Base-by-base conservation (phyloP, 2,329 filamentous ascomycete species). In the Orbilia oligospora region DNA sequence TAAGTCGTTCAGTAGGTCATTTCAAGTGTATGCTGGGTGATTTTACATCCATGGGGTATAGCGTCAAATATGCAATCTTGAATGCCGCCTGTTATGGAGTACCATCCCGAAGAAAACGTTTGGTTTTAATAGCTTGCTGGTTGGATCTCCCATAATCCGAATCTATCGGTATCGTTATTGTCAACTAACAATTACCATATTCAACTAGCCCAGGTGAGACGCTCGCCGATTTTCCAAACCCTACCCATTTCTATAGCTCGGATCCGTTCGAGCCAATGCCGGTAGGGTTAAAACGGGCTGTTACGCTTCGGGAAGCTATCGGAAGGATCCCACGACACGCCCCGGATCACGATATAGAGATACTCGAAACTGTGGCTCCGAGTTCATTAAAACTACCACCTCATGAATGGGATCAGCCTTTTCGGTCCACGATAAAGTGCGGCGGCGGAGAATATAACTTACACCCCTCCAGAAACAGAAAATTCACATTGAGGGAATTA, bases 11-110 rank as follows among this genome's bases (percentile, higher is more conserved):
- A 6, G 73, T 71, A 14, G 84, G 85, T 0, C 90, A 88, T 66
- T 90, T 94, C 63, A 86, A 88, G 51, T 84, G 86, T 0, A 84
- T 94, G 0, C 85, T 96, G 1, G 85, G 87, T 24, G 89, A 90
- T 38, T 90, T 94, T 68, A 90, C 91, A 0, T 84, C 88, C 1
- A 84, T 87, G 33, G 89, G 89, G 0, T 97, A 92, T 83, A 93
- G 90, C 0, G 86, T 95, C 0, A 86, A 90, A 1, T 96, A 92
- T 91, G 88, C 87, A 22, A 83, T 92, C 0, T 83, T 92, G 0
- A 84, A 86, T 2, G 85, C 85, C 48, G 82, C 84, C 1, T 83
- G 87, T 1, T 88, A 87, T 73, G 88, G 88, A 0, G 85, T 88
- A 3, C 84, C 86, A 0, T 87, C 89, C 69, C 81, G 80, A 0